Conservation (phyloP, 176 grass and related monocot species). For the Zoysia japonica region DNA sequence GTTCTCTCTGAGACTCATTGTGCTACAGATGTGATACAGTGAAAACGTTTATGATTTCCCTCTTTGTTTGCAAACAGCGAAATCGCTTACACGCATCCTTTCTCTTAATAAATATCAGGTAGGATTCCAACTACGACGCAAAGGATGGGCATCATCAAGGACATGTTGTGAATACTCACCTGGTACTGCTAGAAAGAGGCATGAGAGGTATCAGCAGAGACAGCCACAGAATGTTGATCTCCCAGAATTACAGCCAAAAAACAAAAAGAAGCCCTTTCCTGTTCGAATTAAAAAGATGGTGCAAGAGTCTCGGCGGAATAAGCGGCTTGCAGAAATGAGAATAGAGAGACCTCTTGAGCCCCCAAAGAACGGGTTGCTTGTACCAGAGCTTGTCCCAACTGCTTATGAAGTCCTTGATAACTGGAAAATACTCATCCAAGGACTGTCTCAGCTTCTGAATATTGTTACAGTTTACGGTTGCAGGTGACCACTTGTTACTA, state of each 20-base stretch:
- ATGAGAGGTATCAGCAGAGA: conserved; percentile 22
- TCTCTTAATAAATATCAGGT: conserved; percentile 28
- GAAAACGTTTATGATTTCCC: not conserved
- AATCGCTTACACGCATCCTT: not conserved
- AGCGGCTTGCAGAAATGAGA: conserved; percentile 62
- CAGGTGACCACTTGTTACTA: conserved; percentile 50
- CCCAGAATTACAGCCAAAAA: conserved; percentile 65
- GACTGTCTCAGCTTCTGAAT: conserved; percentile 75
- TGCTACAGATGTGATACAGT: not conserved
- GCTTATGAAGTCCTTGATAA: conserved; percentile 75
- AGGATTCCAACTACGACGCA: not conserved
- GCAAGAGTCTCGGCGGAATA: conserved; percentile 58
- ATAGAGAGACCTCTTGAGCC: conserved; percentile 78
- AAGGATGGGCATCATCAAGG: conserved; percentile 15
- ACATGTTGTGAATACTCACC: conserved; percentile 39
- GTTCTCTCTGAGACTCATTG: not conserved
- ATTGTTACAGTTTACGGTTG: conserved; percentile 83
- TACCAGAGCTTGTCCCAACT: conserved; percentile 80
- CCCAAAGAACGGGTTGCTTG: conserved; percentile 85
- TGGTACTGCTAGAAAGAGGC: conserved; percentile 24
- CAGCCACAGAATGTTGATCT: conserved; percentile 82
- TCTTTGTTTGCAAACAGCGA: not conserved
- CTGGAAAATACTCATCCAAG: conserved; percentile 84
- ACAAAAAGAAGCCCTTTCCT: conserved; percentile 85
- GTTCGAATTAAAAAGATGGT: conserved; percentile 77